A percentile compares a stretch with the other conserved stretches of the same genome.
Evolutionary conservation across 208 protist species (phyloP).

Genomic region (Tritrichomonas foetus): DNA sequence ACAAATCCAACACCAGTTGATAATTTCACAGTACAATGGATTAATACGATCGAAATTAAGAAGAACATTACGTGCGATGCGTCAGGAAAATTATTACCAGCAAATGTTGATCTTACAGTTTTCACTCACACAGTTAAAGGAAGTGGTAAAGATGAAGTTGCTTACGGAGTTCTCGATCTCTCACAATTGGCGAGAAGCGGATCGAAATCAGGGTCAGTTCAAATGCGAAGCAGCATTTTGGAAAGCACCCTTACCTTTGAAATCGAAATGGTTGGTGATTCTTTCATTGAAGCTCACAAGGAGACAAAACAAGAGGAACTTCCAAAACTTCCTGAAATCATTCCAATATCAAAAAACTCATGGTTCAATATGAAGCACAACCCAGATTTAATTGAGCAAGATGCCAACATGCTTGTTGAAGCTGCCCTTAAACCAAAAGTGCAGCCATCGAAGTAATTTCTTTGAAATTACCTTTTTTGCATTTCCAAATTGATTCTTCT

Average conservation of each 20-base stretch:
- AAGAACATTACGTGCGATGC: neutral
- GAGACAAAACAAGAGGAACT: neutral
- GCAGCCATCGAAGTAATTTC: too few species aligned
- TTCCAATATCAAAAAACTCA: neutral
- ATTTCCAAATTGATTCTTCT: too few species aligned
- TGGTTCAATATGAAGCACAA: slow-evolving; percentile 35
- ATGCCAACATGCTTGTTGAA: neutral
- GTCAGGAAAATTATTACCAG: neutral
- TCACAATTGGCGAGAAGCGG: neutral
- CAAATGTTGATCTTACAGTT: neutral
- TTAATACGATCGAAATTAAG: neutral
- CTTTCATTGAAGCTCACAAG: neutral
- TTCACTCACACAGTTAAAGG: neutral
- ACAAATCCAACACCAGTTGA: slow-evolving; percentile 13
- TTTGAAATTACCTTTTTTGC: too few species aligned
- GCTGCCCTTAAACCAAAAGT: neutral
- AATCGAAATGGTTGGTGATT: neutral
- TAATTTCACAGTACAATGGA: neutral
- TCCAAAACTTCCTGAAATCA: neutral
- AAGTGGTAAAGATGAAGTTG: slow-evolving; percentile 12
- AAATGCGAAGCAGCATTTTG: neutral
- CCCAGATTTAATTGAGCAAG: neutral
- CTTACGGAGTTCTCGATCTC: neutral
- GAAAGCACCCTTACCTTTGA: neutral
- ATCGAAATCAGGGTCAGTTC: neutral